Base-by-base conservation (phyloP, 257 asterid species). In the Lycium barbarum region DNA sequence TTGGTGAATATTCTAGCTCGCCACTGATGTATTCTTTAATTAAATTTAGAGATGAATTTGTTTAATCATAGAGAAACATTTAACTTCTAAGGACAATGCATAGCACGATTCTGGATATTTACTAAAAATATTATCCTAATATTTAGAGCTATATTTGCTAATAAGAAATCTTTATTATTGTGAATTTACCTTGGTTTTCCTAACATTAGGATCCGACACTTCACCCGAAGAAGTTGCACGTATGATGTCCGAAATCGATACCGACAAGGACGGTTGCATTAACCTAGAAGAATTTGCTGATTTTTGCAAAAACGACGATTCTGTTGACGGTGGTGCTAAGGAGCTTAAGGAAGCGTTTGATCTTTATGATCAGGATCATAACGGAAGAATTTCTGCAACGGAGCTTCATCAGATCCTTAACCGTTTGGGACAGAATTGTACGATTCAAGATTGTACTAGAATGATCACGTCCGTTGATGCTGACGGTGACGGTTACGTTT, bases 241-340 rank as follows among this genome's bases (percentile, higher is more conserved):
- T 2, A 91, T 93, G 97, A 93, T 96, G 97, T 81, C 43, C 11
- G 96, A 91, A 84, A 89, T 96, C 65, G 98, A 95, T 90, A 83
- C 98, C 78, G 98, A 96, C 79, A 88, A 91, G 81, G 98, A 96
- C 91, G 99, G 99, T 7, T 87, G 89, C 86, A 91, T 96, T 70
- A 95, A 86, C 72, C 84, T 93, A 36, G 63, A 92, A 51, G 98
- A 96, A 85, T 96, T 96, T 82, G 89, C 98, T 20, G 85, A 91
- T 22, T 93, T 96, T 86, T 92, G 93, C 89, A 86, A 74, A 57
- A 91, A 85, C 57, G 88, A 86, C 6, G 18, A 89, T 57, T 90
- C 85, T 88, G 78, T 51, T 7, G 88, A 84, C 45, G 88, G 81
- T 72, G 89, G 87, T 10, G 89, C 84, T 84, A 91, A 92, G 89